Evolutionary conservation across 1,139 yeast species (phyloP).

Genomic region (Taphrina confusa): DNA sequence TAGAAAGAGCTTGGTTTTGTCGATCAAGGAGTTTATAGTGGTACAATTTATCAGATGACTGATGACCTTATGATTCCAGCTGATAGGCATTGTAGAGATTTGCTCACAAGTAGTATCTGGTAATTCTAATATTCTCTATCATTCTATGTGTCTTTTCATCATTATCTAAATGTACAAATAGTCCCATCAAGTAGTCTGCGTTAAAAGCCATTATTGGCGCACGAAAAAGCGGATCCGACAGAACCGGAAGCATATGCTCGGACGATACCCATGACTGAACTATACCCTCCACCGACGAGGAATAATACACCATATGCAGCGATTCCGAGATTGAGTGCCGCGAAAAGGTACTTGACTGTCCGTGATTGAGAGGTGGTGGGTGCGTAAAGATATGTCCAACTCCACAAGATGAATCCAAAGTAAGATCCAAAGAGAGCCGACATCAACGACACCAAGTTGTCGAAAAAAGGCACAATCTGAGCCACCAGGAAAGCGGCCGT

Average conservation of each 20-base stretch:
- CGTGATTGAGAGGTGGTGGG: background rate
- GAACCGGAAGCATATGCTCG: background rate
- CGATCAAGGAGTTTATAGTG: no score
- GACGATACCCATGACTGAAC: background rate
- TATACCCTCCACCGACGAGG: background rate
- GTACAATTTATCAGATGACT: no score
- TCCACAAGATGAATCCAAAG: constrained; percentile 3
- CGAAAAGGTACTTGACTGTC: background rate
- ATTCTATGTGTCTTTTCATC: no score
- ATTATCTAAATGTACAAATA: no score
- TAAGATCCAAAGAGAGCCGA: constrained; percentile 10
- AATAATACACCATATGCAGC: background rate
- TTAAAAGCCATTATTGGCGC: constrained; percentile 9
- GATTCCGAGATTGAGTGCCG: background rate
- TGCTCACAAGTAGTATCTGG: no score
- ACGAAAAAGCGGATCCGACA: constrained; percentile 2
- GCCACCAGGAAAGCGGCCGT: background rate
- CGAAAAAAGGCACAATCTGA: constrained; percentile 1
- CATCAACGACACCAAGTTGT: background rate
- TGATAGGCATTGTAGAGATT: no score
- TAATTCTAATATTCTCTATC: no score
- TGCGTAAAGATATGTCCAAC: constrained; percentile 6
- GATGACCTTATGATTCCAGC: no score
- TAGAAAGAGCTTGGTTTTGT: no score
- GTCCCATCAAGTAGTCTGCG: background rate